Conservation (phyloP, 2,329 filamentous ascomycete species). For the Westerdykella aurantiaca region DNA sequence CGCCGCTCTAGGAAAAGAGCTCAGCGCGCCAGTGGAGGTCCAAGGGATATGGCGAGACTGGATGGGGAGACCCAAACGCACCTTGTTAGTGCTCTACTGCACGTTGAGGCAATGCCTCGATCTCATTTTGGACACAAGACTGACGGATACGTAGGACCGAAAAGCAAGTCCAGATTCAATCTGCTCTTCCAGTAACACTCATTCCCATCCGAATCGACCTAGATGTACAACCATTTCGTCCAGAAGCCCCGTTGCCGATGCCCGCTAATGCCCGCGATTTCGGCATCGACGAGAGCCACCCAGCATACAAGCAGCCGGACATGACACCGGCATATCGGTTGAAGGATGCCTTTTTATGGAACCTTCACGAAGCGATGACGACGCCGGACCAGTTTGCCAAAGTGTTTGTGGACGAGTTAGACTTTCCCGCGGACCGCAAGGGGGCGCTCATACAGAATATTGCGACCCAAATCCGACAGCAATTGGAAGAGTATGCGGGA, state of each 20-base stretch:
- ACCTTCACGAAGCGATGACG: slow-evolving; percentile 86
- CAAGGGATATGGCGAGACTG: slow-evolving; percentile 93
- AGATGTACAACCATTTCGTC: slow-evolving; percentile 74
- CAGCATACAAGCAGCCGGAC: slow-evolving; percentile 75
- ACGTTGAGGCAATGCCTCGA: background rate
- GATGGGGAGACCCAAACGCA: slow-evolving; percentile 68
- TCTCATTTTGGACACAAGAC: background rate
- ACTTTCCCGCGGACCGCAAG: slow-evolving; percentile 67
- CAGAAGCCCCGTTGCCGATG: slow-evolving; percentile 58
- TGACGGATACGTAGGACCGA: slow-evolving; percentile 43
- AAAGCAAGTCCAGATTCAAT: slow-evolving; percentile 58
- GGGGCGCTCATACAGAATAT: slow-evolving; percentile 68
- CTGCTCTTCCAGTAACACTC: slow-evolving; percentile 77
- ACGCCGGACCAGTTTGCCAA: slow-evolving; percentile 96
- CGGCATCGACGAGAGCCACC: slow-evolving; percentile 63
- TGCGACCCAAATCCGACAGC: slow-evolving; percentile 87
- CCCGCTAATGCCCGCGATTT: slow-evolving; percentile 54
- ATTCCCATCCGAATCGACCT: slow-evolving; percentile 96
- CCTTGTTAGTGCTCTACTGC: slow-evolving; percentile 39
- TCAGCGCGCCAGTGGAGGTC: slow-evolving; percentile 68
- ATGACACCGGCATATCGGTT: slow-evolving; percentile 77
- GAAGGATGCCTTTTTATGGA: slow-evolving; percentile 96
- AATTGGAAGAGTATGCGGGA: slow-evolving; percentile 92
- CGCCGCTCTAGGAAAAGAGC: slow-evolving; percentile 80
- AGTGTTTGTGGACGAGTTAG: slow-evolving; percentile 82